A percentile compares a stretch with the other conserved stretches of the same genome.
phyloP scores from a whole-genome alignment of 1,284 basidiomycete genomes.

The Pascua sp. region DNA sequence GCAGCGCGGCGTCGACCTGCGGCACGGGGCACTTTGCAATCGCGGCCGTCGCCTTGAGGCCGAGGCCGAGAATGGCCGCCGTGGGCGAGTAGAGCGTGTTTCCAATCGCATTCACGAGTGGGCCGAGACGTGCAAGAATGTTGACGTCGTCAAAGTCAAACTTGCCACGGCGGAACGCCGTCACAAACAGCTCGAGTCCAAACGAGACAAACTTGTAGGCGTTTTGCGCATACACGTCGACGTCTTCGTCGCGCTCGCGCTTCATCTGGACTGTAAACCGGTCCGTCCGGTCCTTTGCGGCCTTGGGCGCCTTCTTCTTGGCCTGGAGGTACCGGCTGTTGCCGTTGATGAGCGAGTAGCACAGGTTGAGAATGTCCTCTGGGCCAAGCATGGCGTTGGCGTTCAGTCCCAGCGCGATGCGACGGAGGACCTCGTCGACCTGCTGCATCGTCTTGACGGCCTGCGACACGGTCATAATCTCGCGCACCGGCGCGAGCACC shows the following conservation, averaged over 20 bases:
- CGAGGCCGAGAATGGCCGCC: conserved; percentile 71
- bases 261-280: conserved; percentile 75
- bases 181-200: conserved; percentile 87
- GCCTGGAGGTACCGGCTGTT: conserved; percentile 69
- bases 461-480: conserved; percentile 82
- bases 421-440: conserved; percentile 82
- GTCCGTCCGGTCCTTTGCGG: conserved; percentile 49
- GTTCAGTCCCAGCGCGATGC: conserved; percentile 80
- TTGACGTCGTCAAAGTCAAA: conserved; percentile 77
- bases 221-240: conserved; percentile 75
- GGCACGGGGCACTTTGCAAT: conserved; percentile 82
- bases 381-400: conserved; percentile 71
- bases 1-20: conserved; percentile 70
- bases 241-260: conserved; percentile 58
- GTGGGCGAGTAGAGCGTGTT: conserved; percentile 88
- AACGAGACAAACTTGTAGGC: conserved; percentile 81
- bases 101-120: conserved; percentile 82
- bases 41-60: conserved; percentile 74
- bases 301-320: conserved; percentile 39
- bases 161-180: conserved; percentile 76
- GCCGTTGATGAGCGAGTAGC: conserved; percentile 84
- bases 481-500: conserved; percentile 74
- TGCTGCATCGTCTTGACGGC: conserved; percentile 76
- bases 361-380: conserved; percentile 72
- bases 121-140: conserved; percentile 73